These are phyloP conservation scores for Vinca major DNA, from an alignment of 305 asterid genomes.

Conservation along the genomic window DNA sequence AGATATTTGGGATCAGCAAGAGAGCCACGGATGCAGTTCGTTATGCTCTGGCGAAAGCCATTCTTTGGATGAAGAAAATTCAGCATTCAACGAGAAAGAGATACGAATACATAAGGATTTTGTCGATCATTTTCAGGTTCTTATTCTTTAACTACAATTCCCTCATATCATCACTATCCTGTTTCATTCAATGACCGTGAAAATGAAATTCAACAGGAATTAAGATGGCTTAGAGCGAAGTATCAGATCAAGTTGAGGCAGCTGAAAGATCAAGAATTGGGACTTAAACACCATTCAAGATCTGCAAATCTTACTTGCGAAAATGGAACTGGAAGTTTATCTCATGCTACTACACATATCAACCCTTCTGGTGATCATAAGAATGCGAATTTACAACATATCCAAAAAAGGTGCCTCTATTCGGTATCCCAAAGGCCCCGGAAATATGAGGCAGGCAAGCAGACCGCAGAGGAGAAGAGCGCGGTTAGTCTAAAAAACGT, in stretches of 20 bases:
- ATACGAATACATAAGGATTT: conserved; percentile 3
- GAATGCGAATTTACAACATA: conserved; percentile 6
- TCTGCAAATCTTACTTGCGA: conserved; percentile 14
- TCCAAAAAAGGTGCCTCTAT: conserved; percentile 25
- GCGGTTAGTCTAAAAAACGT: no score
- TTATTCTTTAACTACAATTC: conserved; percentile 19
- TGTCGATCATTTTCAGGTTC: conserved; percentile 21
- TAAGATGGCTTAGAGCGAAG: conserved; percentile 53
- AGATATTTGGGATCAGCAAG: conserved; percentile 34
- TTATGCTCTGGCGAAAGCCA: conserved; percentile 22
- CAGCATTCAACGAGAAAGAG: conserved; percentile 16
- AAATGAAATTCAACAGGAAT: conserved; percentile 44
- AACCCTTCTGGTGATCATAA: conserved; percentile 12
- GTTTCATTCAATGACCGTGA: conserved; percentile 25
- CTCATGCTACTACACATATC: conserved; percentile 4
- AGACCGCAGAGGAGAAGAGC: conserved; percentile 2
- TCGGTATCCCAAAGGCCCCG: conserved; percentile 27
- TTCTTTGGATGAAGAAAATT: conserved; percentile 14
- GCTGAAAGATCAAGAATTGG: conserved; percentile 29
- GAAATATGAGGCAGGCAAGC: conserved; percentile 29
- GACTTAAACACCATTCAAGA: conserved; percentile 16
- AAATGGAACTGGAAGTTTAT: not conserved
- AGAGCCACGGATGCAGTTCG: conserved; percentile 34
- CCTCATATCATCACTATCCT: conserved; percentile 14
- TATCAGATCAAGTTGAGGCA: conserved; percentile 40